Percentiles rank a stretch among this genome's conserved stretches.
Conservation (phyloP, 352 stramenopile species). For the Globisporangium acanthophoron region DNA sequence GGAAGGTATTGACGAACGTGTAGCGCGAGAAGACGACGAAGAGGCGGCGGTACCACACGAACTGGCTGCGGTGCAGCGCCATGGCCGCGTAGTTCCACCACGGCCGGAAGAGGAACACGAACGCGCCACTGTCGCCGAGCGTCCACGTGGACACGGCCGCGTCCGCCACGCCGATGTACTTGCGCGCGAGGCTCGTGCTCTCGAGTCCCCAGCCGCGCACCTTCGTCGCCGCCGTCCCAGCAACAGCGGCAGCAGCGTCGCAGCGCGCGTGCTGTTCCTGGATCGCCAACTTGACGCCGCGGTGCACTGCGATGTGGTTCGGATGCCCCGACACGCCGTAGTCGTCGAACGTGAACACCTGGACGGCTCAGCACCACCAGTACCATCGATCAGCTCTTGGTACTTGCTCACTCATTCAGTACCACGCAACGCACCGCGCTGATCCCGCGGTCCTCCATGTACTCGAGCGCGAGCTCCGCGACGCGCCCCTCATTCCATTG, state of each 20-base stretch:
- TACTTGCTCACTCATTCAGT: not conserved
- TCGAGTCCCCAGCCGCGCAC: slow-evolving; percentile 62
- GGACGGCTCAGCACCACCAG: not conserved
- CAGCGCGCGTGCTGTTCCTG: slow-evolving; percentile 38
- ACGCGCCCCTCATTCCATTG: slow-evolving; percentile 71
- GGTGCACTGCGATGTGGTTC: slow-evolving; percentile 88
- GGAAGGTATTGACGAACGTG: slow-evolving; percentile 92
- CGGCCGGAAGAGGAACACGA: slow-evolving; percentile 55
- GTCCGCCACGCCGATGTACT: slow-evolving; percentile 87
- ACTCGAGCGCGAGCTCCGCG: slow-evolving; percentile 42
- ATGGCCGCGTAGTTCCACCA: slow-evolving; percentile 89
- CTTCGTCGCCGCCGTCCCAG: slow-evolving; percentile 1
- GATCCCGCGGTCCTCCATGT: slow-evolving; percentile 51
- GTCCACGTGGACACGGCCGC: slow-evolving; percentile 41
- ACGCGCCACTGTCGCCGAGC: slow-evolving; percentile 19
- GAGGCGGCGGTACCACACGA: slow-evolving; percentile 96
- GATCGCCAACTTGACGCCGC: slow-evolving; percentile 47
- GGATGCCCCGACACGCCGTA: slow-evolving; percentile 91
- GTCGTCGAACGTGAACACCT: slow-evolving; percentile 94
- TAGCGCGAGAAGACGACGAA: slow-evolving; percentile 95
- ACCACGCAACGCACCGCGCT: slow-evolving; percentile 39
- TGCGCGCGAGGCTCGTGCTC: slow-evolving; percentile 73
- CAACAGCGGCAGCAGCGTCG: slow-evolving; percentile 2
- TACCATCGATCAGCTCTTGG: not conserved
- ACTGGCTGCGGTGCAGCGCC: slow-evolving; percentile 91